Evolutionary conservation across 352 stramenopile species (phyloP).

Genomic region (Phytophthora fragariaefolia): DNA sequence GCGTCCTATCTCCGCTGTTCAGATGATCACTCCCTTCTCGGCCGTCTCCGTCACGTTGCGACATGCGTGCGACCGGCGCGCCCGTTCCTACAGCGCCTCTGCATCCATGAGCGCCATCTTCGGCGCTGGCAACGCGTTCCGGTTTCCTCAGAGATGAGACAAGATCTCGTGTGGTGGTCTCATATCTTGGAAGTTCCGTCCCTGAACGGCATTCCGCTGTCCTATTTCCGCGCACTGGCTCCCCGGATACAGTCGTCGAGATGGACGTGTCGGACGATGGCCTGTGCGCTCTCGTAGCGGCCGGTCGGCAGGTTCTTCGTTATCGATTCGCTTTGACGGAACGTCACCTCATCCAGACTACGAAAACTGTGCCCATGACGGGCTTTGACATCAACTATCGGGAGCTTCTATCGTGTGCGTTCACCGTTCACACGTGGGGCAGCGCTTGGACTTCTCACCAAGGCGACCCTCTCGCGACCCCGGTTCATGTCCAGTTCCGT

Average conservation of each 20-base stretch:
- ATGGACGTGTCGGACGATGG: slow-evolving; percentile 27
- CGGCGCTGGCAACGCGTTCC: background rate
- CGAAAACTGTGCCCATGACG: background rate
- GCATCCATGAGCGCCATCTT: slow-evolving; percentile 2
- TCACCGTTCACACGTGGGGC: slow-evolving; percentile 10
- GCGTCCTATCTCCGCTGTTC: no score
- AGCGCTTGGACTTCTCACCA: background rate
- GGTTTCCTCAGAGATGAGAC: slow-evolving; percentile 3
- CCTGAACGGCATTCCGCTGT: slow-evolving; percentile 23
- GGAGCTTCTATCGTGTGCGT: slow-evolving; percentile 14
- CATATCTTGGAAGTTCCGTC: background rate
- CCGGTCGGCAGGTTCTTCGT: background rate
- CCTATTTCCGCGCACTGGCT: slow-evolving; percentile 18
- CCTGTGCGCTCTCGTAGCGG: slow-evolving; percentile 6
- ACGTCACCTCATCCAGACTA: background rate
- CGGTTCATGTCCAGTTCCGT: slow-evolving; percentile 21
- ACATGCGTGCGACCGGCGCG: slow-evolving; percentile 21
- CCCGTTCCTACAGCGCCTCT: slow-evolving; percentile 27
- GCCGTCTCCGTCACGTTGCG: slow-evolving; percentile 25
- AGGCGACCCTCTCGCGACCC: background rate
- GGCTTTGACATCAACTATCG: slow-evolving; percentile 40
- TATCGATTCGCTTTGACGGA: background rate
- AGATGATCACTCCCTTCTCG: slow-evolving; percentile 13
- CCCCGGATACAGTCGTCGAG: slow-evolving; percentile 9
- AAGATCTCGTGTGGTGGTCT: slow-evolving; percentile 25